A percentile compares a stretch with the other conserved stretches of the same genome.
phyloP scores from a whole-genome alignment of 371 early-diverging fungal species.

The Apophysomyces sp. region DNA sequence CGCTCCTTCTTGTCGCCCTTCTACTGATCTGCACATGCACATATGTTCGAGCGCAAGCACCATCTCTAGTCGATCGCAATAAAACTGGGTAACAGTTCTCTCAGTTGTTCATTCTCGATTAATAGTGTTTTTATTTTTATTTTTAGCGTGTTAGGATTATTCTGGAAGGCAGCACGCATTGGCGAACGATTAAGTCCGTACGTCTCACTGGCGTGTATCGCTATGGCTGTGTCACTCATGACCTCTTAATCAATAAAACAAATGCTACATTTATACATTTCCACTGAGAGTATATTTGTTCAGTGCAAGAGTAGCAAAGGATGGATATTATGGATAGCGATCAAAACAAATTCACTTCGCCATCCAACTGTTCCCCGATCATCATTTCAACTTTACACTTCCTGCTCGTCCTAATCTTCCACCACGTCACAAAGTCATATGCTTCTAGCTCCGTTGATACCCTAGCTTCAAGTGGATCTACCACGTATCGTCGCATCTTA shows the following conservation, averaged over 20 bases:
- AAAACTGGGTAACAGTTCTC: slow-evolving; percentile 54
- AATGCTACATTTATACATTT: no score
- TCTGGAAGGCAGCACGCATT: slow-evolving; percentile 92
- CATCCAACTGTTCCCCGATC: no score
- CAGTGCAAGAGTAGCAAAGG: no score
- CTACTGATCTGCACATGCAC: slow-evolving; percentile 80
- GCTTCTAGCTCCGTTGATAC: no score
- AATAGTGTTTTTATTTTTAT: neutral
- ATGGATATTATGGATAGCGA: no score
- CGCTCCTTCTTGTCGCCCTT: slow-evolving; percentile 71
- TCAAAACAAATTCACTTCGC: no score
- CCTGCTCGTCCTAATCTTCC: no score
- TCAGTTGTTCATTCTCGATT: neutral
- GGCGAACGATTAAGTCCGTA: slow-evolving; percentile 88
- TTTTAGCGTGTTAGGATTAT: slow-evolving; percentile 71
- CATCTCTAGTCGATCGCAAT: slow-evolving; percentile 68
- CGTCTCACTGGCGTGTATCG: slow-evolving; percentile 80
- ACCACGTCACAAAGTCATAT: no score
- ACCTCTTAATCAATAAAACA: slow-evolving; percentile 34
- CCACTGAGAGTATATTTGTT: no score
- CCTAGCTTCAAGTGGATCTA: no score
- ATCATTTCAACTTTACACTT: no score
- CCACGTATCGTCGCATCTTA: no score
- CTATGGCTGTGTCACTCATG: slow-evolving; percentile 73
- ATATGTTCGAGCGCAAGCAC: slow-evolving; percentile 72